phyloP scores from a whole-genome alignment of 345 rosid genomes.

The Linum tenue region DNA sequence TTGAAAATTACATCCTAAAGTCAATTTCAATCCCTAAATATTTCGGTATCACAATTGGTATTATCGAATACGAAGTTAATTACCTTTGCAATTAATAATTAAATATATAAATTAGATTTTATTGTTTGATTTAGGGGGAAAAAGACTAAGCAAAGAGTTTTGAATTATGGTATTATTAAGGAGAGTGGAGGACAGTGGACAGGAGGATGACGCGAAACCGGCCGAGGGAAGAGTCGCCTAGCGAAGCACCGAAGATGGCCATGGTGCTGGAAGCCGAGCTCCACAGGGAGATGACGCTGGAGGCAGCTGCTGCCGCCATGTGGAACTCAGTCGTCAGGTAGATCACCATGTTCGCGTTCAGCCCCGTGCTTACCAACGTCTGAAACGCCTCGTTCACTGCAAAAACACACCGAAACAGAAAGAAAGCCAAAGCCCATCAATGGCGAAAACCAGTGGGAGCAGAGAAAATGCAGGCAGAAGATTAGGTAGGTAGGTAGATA shows the following conservation, averaged over 20 bases:
- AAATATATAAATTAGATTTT: no score
- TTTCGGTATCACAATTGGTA: no score
- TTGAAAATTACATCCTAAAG: no score
- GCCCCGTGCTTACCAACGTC: conserved; percentile 5
- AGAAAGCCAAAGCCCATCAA: no score
- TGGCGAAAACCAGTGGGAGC: neutral
- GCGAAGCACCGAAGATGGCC: conserved; percentile 4
- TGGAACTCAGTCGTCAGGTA: neutral
- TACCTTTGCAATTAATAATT: no score
- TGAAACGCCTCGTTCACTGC: conserved; percentile 3
- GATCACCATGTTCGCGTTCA: neutral
- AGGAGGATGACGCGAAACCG: neutral
- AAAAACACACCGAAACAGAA: no score
- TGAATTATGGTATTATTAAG: no score
- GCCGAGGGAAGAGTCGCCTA: conserved; percentile 4
- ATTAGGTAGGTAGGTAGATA: neutral
- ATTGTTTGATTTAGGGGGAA: no score
- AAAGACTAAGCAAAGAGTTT: no score
- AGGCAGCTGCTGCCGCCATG: neutral
- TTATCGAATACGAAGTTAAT: no score
- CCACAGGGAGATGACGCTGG: conserved; percentile 1
- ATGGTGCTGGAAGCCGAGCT: neutral
- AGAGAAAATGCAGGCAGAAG: neutral
- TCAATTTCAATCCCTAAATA: no score
- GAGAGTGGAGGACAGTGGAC: no score